Evolutionary conservation across 805 yeast species (phyloP).

Genomic region (Sugiyamaella valdiviana): DNA sequence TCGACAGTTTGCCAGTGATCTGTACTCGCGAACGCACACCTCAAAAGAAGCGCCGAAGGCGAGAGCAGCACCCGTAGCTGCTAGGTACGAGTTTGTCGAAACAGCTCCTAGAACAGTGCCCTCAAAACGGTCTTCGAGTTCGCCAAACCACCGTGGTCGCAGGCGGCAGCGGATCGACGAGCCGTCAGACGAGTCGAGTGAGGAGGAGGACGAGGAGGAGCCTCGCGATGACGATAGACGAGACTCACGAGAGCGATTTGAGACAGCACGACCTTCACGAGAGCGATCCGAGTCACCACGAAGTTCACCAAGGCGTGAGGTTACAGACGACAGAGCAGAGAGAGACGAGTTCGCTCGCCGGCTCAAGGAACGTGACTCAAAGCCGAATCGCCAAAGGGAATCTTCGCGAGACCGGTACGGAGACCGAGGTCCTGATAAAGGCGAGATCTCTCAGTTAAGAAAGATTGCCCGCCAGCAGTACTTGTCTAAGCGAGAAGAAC

Average conservation of each 20-base stretch:
- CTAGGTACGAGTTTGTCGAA: constrained; percentile 16
- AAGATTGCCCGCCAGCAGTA: constrained; percentile 45
- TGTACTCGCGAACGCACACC: constrained; percentile 15
- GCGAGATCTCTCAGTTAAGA: constrained; percentile 33
- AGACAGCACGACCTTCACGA: constrained; percentile 17
- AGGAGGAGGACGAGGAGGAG: constrained; percentile 1
- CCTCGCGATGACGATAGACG: constrained; percentile 5
- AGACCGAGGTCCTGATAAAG: constrained; percentile 4
- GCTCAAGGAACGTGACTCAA: constrained; percentile 19
- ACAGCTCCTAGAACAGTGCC: background rate
- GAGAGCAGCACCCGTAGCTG: background rate
- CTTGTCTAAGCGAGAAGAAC: constrained; percentile 43
- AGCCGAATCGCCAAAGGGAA: constrained; percentile 5
- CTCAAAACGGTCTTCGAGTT: background rate
- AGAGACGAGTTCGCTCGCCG: constrained; percentile 31
- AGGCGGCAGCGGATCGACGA: background rate
- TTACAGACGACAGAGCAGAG: constrained; percentile 33
- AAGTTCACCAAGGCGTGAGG: too few species aligned
- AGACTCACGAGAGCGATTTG: too few species aligned
- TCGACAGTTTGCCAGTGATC: constrained; percentile 17
- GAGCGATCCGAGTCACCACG: constrained; percentile 22
- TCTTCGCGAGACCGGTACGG: background rate
- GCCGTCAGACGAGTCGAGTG: background rate
- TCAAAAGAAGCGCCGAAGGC: background rate
- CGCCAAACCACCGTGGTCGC: background rate